Evolutionary conservation across 768 basidiomycete species (phyloP).

Genomic region (Hortiboletus campestris): DNA sequence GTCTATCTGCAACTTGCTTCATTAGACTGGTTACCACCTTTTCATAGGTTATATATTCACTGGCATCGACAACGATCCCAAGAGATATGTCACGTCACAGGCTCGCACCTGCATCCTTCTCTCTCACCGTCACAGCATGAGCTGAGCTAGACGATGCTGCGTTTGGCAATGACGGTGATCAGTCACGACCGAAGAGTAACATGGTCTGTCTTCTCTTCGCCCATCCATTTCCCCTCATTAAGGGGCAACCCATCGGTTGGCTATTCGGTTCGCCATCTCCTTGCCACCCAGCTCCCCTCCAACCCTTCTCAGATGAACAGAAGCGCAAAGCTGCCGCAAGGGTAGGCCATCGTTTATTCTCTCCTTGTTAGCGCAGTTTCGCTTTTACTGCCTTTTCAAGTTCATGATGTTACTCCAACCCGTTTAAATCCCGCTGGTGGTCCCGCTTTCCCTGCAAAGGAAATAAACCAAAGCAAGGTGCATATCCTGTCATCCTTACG

Average conservation of each 20-base stretch:
- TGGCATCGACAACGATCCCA: constrained; percentile 2
- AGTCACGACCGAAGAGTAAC: constrained; percentile 75
- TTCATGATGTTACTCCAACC: constrained; percentile 29
- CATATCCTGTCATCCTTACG: constrained; percentile 37
- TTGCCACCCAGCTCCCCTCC: not conserved
- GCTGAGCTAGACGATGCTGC: constrained; percentile 86
- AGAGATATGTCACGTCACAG: constrained; percentile 82
- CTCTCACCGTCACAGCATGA: constrained; percentile 29
- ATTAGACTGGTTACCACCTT: too few relatives aligned
- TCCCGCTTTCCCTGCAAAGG: constrained; percentile 34
- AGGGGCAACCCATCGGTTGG: constrained; percentile 60
- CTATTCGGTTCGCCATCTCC: constrained; percentile 56
- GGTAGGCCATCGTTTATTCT: constrained; percentile 58
- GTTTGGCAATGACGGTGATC: constrained; percentile 73
- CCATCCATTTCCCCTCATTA: too few relatives aligned
- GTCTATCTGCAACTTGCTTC: too few relatives aligned
- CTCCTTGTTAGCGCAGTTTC: constrained; percentile 33
- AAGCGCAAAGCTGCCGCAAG: constrained; percentile 57
- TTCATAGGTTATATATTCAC: too few relatives aligned
- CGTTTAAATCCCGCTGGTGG: constrained; percentile 35
- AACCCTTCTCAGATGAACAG: constrained; percentile 56
- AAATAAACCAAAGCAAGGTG: constrained; percentile 55
- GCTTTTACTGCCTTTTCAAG: constrained; percentile 32
- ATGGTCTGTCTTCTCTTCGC: constrained; percentile 44
- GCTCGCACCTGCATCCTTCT: constrained; percentile 44